Conservation (phyloP, 441 rosid species). For the Populus hybrid region DNA sequence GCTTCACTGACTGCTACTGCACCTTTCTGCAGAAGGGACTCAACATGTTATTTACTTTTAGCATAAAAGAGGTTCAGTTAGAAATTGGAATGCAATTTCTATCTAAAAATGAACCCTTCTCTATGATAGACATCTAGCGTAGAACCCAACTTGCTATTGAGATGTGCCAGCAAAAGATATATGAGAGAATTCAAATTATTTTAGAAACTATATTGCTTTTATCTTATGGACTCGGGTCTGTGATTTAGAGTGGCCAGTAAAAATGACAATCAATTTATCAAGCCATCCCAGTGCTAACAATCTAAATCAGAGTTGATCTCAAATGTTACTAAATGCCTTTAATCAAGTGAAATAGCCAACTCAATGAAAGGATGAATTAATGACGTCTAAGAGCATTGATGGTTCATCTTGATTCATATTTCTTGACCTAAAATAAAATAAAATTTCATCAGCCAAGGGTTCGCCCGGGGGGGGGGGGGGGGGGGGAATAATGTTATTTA, state of each 20-base stretch:
- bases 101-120: conserved; percentile 2
- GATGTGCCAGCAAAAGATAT: neutral
- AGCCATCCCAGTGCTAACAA: neutral
- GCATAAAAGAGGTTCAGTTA: too few relatives aligned
- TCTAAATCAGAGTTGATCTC: neutral
- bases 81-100: too few relatives aligned
- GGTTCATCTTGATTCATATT: neutral
- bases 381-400: neutral
- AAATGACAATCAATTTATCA: neutral
- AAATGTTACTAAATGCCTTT: neutral
- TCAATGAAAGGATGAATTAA: too few relatives aligned
- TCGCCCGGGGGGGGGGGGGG: too few relatives aligned
- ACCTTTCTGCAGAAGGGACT: conserved; percentile 63
- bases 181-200: neutral
- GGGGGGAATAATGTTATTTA: too few relatives aligned
- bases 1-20: conserved; percentile 48
- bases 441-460: too few relatives aligned
- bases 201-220: neutral
- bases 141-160: neutral
- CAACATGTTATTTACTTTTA: neutral
- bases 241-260: neutral
- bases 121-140: neutral
- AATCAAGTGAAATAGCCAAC: neutral
- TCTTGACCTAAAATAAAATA: too few relatives aligned
- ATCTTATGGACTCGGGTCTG: neutral